Percentiles rank a stretch among this genome's conserved stretches.
Conservation (phyloP, 202 grass and related monocot species). For the Schoenoplectus tabernaemontani region DNA sequence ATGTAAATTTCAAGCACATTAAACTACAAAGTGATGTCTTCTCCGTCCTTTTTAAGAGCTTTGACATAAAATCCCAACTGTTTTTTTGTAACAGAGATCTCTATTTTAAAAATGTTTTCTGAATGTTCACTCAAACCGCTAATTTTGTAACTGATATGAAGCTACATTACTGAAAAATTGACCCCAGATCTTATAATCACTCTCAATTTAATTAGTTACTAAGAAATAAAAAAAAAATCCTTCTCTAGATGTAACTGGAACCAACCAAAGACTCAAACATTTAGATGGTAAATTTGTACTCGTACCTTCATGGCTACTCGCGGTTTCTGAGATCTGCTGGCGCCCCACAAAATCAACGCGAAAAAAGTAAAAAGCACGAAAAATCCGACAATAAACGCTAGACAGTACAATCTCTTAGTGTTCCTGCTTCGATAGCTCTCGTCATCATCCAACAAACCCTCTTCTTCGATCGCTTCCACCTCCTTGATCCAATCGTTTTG, state of each 20-base stretch:
- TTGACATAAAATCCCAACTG: too few relatives aligned
- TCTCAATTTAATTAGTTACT: background rate
- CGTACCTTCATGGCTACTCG: conserved; percentile 56
- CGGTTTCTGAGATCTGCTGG: conserved; percentile 76
- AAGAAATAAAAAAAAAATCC: background rate
- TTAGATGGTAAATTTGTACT: background rate
- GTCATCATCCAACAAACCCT: conserved; percentile 47
- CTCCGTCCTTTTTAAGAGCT: too few relatives aligned
- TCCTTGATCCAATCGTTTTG: conserved; percentile 44
- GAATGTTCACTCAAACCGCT: background rate
- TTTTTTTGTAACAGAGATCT: too few relatives aligned
- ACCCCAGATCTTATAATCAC: background rate
- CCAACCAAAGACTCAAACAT: conserved; percentile 1
- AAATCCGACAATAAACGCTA: conserved; percentile 58
- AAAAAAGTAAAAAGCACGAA: conserved; percentile 82
- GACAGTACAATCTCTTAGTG: conserved; percentile 49
- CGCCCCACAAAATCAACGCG: conserved; percentile 84
- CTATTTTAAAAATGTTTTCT: too few relatives aligned
- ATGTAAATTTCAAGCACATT: too few relatives aligned
- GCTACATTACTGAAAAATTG: background rate
- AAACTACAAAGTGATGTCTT: too few relatives aligned
- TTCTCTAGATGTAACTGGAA: background rate
- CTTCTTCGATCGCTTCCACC: conserved; percentile 74
- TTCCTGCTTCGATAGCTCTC: conserved; percentile 36
- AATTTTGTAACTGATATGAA: background rate